These are phyloP conservation scores for Parietichytrium sp. DNA, from an alignment of 108 stramenopile genomes.

Conservation along the genomic window DNA sequence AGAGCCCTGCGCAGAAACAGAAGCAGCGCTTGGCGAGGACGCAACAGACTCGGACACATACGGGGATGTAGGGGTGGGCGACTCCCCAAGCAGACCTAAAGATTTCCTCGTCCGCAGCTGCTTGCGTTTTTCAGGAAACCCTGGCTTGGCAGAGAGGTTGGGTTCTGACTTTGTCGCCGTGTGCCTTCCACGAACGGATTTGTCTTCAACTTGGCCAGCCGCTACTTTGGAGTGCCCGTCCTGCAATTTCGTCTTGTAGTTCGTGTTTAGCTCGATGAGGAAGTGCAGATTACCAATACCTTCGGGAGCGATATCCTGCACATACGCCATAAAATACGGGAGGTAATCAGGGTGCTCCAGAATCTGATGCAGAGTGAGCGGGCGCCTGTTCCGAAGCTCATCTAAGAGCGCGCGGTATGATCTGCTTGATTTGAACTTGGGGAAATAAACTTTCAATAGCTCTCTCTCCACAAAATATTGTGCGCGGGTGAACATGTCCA, in stretches of 20 bases:
- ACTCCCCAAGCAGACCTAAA: too few relatives aligned
- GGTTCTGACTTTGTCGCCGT: too few relatives aligned
- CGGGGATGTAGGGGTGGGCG: too few relatives aligned
- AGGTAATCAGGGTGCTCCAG: background rate
- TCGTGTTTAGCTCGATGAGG: slow-evolving; percentile 16
- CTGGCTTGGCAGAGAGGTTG: too few relatives aligned
- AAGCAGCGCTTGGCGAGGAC: too few relatives aligned
- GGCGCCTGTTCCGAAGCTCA: background rate
- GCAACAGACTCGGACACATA: too few relatives aligned
- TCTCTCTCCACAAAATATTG: slow-evolving; percentile 17
- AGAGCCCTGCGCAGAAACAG: too few relatives aligned
- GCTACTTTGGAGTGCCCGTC: too few relatives aligned
- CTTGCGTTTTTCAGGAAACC: too few relatives aligned
- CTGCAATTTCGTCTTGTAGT: background rate
- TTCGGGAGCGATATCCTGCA: background rate
- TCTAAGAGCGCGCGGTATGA: background rate
- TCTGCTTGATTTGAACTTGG: background rate
- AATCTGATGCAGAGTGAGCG: background rate
- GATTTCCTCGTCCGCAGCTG: too few relatives aligned
- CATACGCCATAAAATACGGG: background rate
- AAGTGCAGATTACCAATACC: background rate
- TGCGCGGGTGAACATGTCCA: slow-evolving; percentile 1
- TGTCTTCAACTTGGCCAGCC: too few relatives aligned
- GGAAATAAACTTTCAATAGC: background rate
- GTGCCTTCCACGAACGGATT: too few relatives aligned